Base-by-base conservation (phyloP, 2,329 filamentous ascomycete genomes). In the Tothia fuscella region DNA sequence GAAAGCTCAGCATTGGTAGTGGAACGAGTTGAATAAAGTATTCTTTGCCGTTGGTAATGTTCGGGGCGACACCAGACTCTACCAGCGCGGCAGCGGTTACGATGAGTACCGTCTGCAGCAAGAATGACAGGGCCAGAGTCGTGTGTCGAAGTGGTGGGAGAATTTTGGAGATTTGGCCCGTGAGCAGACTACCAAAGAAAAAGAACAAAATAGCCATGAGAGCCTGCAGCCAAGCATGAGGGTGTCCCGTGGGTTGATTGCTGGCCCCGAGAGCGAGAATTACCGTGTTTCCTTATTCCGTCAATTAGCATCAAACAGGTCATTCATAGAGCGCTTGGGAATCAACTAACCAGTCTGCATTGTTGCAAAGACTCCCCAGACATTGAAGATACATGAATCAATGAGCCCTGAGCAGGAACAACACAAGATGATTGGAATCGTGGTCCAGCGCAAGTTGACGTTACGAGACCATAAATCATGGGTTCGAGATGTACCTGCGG, bases 181-280 rank as follows among this genome's bases (percentile, higher is more conserved):
- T 56, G 7, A 56, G 51, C 50, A 71, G 66, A 41, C 70, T 74
- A 26, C 74, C 74, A 22, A 66, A 42, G 46, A 72, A 61, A 58
- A 76, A 76, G 47, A 65, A 62, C 43, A 51, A 55, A 47, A 76
- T 71, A 41, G 74, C 76, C 46, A 66, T 58, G 16, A 71, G 60
- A 2, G 70, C 70, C 44, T 66, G 70, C 39, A 70, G 58, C 71
- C 68, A 75, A 42, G 68, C 72, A 42, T 62, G 62, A 3, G 70
- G 70, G 44, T 71, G 58, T 13, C 60, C 61, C 16, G 62, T 53
- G 3, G 70, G 72, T 35, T 74, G 70, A 22, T 58, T 57, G 3
- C 72, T 67, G 10, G 72, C 68, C 42, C 73, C 74, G 17, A 79
- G 69, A 14, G 71, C 74, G 29, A 79, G 64, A 57, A 78, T 77